Evolutionary conservation across 345 rosid genomes (phyloP).

Genomic region (Populus davidiana): DNA sequence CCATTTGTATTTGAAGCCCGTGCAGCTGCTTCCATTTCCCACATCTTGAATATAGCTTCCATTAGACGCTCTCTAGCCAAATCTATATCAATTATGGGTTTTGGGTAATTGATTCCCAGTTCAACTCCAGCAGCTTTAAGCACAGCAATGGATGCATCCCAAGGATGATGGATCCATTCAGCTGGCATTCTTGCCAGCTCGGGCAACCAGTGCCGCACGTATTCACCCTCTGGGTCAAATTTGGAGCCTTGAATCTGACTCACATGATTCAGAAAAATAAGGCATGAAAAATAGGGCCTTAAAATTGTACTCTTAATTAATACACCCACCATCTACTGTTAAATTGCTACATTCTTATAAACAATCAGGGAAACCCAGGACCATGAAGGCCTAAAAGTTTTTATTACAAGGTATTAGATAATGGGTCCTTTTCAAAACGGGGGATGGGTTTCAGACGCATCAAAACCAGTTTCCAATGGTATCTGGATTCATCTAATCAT

Average conservation of each 20-base stretch:
- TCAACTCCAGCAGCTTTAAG: conserved; percentile 76
- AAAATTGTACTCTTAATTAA: background rate
- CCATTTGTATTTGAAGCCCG: conserved; percentile 34
- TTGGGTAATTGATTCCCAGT: conserved; percentile 62
- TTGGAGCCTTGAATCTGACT: conserved; percentile 75
- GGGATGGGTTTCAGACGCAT: background rate
- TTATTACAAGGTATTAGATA: background rate
- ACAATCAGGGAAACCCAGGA: background rate
- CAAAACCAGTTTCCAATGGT: background rate
- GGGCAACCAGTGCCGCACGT: conserved; percentile 86
- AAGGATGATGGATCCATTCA: conserved; percentile 93
- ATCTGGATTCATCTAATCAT: background rate
- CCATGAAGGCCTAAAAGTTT: background rate
- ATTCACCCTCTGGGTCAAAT: conserved; percentile 82
- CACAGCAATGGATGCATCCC: conserved; percentile 69
- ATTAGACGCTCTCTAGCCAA: conserved; percentile 59
- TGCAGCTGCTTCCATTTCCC: conserved; percentile 67
- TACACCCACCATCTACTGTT: background rate
- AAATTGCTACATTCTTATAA: background rate
- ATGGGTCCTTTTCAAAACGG: background rate
- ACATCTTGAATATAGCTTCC: conserved; percentile 73
- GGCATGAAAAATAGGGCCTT: conserved; percentile 10
- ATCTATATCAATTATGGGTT: conserved; percentile 69
- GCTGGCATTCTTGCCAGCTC: conserved; percentile 87
- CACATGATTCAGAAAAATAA: background rate